phyloP scores from a whole-genome alignment of 352 stramenopile genomes.

The Pythium rishiriense region DNA sequence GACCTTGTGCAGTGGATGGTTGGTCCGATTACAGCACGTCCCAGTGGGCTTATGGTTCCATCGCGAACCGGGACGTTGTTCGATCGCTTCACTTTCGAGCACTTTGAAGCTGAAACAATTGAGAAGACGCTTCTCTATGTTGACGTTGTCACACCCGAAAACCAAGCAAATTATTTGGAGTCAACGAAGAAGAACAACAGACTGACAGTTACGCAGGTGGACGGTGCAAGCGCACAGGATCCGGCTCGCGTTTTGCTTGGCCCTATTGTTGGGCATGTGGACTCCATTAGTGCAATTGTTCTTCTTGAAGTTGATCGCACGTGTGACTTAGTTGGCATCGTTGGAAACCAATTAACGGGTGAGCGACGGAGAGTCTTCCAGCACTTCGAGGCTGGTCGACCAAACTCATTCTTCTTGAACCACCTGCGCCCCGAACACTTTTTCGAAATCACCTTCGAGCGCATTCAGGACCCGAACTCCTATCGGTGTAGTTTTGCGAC shows the following conservation, averaged over 20 bases:
- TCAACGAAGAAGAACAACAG: slow-evolving; percentile 11
- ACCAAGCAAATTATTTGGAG: slow-evolving; percentile 9
- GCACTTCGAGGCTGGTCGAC: slow-evolving; percentile 42
- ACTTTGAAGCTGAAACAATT: slow-evolving; percentile 27
- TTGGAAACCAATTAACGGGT: slow-evolving; percentile 51
- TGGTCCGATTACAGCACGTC: slow-evolving; percentile 32
- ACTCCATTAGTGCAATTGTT: slow-evolving; percentile 51
- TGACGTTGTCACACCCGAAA: not conserved
- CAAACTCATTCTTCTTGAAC: slow-evolving; percentile 64
- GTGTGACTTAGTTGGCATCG: slow-evolving; percentile 48
- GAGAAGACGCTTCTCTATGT: slow-evolving; percentile 39
- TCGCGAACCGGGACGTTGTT: slow-evolving; percentile 30
- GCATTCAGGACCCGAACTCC: slow-evolving; percentile 38
- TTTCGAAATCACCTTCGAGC: slow-evolving; percentile 49
- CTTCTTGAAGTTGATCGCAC: slow-evolving; percentile 68
- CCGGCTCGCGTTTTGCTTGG: slow-evolving; percentile 48
- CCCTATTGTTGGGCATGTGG: slow-evolving; percentile 72
- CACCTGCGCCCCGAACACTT: slow-evolving; percentile 57
- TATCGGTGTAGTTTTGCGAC: slow-evolving; percentile 59
- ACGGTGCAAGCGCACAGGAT: slow-evolving; percentile 10
- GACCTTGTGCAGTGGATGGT: slow-evolving; percentile 44
- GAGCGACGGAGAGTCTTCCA: slow-evolving; percentile 50
- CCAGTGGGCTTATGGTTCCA: slow-evolving; percentile 1
- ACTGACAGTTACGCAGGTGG: slow-evolving; percentile 24
- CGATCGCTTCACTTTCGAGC: slow-evolving; percentile 54